Evolutionary conservation across 1,139 yeast species (phyloP).

Genomic region (Lodderomyces parapsilosis): DNA sequence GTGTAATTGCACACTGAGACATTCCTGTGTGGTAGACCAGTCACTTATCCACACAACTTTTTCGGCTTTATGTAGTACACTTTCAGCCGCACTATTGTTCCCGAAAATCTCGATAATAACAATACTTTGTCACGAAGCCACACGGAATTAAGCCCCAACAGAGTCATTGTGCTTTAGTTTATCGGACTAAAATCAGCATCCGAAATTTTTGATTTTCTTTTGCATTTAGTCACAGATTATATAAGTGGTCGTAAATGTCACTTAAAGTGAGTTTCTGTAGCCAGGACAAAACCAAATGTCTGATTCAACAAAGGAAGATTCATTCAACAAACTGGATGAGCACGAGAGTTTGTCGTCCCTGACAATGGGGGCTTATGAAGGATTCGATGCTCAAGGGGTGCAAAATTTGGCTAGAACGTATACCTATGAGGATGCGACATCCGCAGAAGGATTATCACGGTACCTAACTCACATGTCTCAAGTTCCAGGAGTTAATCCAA

Average conservation of each 20-base stretch:
- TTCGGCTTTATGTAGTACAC: too few relatives aligned
- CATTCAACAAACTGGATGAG: neutral
- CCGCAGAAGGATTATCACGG: constrained; percentile 16
- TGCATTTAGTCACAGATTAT: constrained; percentile 1
- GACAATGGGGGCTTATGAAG: constrained; percentile 3
- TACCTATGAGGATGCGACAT: constrained; percentile 21
- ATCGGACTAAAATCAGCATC: neutral
- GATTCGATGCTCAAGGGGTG: constrained; percentile 14
- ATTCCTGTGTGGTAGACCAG: too few relatives aligned
- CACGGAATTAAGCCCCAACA: too few relatives aligned
- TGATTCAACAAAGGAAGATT: neutral
- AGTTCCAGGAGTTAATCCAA: constrained; percentile 51
- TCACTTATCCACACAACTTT: neutral
- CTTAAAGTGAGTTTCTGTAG: neutral
- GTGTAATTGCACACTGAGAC: too few relatives aligned
- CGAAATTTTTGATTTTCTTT: neutral
- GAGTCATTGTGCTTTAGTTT: too few relatives aligned
- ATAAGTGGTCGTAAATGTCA: neutral
- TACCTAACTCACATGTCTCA: constrained; percentile 50
- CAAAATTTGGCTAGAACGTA: constrained; percentile 34
- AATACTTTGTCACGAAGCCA: too few relatives aligned
- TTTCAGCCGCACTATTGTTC: neutral
- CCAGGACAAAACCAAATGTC: neutral
- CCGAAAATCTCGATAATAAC: neutral
- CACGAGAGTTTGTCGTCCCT: neutral